Base-by-base conservation (phyloP, 2,329 filamentous ascomycete species). In the Bisporella sp. region DNA sequence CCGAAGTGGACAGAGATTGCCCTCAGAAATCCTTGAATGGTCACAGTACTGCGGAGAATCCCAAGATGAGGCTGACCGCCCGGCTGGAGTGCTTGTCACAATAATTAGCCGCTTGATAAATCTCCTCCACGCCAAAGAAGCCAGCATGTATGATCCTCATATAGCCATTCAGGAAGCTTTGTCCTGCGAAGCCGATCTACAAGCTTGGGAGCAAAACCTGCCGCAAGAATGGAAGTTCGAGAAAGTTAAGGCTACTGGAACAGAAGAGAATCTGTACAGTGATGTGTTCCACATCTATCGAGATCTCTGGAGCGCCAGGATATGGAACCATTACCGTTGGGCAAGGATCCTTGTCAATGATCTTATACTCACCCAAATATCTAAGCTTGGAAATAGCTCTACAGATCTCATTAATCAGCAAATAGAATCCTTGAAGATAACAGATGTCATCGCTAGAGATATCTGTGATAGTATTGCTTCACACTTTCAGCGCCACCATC, bases 251-350 rank as follows among this genome's bases (percentile, higher is more conserved):
- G 31, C 31, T 9, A 47, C 52, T 5, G 39, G 31, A 6, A 21
- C 41, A 4, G 33, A 46, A 8, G n/a, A 12, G 8, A 45, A 51
- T 21, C 46, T 53, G 30, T 62, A 51, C 30, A 41, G 55, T 4
- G 53, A 49, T 5, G 40, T 52, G 5, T 53, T 48, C 9, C 57
- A 62, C 29, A n/a, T 39, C 28, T 61, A 59, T 48, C 37, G 35
- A 4, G 58, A 63, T 45, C 8, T 56, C 4, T 62, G 43, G 43
- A 45, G 47, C n/a, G 54, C 55, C 6, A 53, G 57, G 48, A 52
- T 61, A 28, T 59, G 53, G 40, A 59, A 58, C 31, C 43, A 60
- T 31, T 61, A 59, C 46, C 54, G 59, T 31, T 60, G 56, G 57
- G 41, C 45, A 12, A 44, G 61, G 5, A 61, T 63, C 28, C 46